Percentiles rank a stretch among this genome's conserved stretches.
These are phyloP conservation scores for Candida railenensis DNA, from an alignment of 805 yeast species.

Conservation along the genomic window DNA sequence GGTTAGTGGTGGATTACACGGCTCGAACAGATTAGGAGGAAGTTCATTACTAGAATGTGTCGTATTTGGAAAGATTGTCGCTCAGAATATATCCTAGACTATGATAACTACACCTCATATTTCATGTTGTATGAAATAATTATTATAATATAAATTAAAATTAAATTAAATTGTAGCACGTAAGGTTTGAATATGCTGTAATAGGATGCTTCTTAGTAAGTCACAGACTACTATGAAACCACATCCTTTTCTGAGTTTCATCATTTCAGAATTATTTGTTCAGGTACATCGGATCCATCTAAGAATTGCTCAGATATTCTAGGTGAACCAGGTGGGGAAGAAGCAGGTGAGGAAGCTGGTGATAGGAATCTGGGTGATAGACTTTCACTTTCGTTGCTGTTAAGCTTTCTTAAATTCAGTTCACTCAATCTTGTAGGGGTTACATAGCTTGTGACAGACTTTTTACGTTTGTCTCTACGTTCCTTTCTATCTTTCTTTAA, in stretches of 20 bases:
- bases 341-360: not conserved
- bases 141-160: not conserved
- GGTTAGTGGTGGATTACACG: slow-evolving; percentile 69
- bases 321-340: not conserved
- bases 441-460: slow-evolving; percentile 11
- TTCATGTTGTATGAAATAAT: no score
- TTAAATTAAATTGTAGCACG: not conserved
- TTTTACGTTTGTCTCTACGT: slow-evolving; percentile 38
- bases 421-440: slow-evolving; percentile 17
- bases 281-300: not conserved
- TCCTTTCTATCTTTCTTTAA: slow-evolving; percentile 39
- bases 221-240: not conserved
- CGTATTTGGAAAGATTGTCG: slow-evolving; percentile 57
- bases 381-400: slow-evolving; percentile 1
- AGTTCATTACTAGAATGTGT: slow-evolving; percentile 59
- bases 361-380: not conserved
- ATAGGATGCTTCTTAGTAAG: not conserved
- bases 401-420: slow-evolving; percentile 16
- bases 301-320: not conserved
- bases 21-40: slow-evolving; percentile 60
- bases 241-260: not conserved
- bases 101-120: not conserved
- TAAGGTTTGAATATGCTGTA: not conserved
- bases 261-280: not conserved
- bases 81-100: slow-evolving; percentile 13